Percentiles rank a stretch among this genome's conserved stretches.
phyloP scores from a whole-genome alignment of 495 filamentous ascomycete species.

The Penicillium macrosclerotiorum region DNA sequence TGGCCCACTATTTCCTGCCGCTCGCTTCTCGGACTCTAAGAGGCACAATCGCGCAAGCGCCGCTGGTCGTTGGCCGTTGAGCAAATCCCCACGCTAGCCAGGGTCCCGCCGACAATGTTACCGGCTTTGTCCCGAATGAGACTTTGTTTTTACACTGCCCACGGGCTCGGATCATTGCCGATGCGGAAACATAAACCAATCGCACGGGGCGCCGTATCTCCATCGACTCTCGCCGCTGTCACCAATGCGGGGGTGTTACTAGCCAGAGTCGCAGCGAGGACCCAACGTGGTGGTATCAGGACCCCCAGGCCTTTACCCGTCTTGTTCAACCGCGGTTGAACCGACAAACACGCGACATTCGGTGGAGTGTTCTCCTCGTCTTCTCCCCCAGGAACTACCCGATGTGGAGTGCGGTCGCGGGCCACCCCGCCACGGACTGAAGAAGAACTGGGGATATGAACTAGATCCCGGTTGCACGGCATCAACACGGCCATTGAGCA shows the following conservation, averaged over 20 bases:
- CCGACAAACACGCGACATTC: slow-evolving; percentile 7
- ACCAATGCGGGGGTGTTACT: slow-evolving; percentile 10
- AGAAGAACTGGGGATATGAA: too few species aligned
- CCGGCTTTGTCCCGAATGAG: too few species aligned
- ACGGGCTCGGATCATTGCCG: neutral
- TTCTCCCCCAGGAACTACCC: slow-evolving; percentile 8
- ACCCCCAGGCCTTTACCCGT: neutral
- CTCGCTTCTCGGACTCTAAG: too few species aligned
- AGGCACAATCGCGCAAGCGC: too few species aligned
- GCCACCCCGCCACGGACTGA: neutral
- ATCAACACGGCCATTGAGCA: neutral
- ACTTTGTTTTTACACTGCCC: neutral
- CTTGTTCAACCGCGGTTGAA: slow-evolving; percentile 6
- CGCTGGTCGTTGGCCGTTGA: too few species aligned
- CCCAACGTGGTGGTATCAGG: slow-evolving; percentile 4
- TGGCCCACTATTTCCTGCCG: too few species aligned
- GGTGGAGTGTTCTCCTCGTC: slow-evolving; percentile 9
- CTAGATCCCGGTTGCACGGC: neutral
- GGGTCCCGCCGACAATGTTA: neutral
- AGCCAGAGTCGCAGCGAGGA: slow-evolving; percentile 11
- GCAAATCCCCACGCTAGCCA: slow-evolving; percentile 5
- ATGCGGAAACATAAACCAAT: neutral
- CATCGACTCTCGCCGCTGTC: slow-evolving; percentile 2
- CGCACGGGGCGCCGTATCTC: neutral
- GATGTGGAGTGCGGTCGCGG: slow-evolving; percentile 9